Evolutionary conservation across 83 land plant species (phyloP).

Genomic region (Larix sibirica): DNA sequence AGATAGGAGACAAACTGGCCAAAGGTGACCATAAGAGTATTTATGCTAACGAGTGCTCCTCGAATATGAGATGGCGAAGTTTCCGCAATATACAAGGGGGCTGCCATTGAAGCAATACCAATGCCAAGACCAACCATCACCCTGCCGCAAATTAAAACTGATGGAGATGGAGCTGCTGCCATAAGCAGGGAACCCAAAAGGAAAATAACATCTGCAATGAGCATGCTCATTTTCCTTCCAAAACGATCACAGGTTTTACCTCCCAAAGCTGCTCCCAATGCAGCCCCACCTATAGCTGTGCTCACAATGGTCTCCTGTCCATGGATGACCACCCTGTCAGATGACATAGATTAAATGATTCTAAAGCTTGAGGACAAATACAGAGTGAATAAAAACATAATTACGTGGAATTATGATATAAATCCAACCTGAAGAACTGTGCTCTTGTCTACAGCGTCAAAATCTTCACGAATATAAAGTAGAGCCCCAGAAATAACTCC

Average conservation of each 20-base stretch:
- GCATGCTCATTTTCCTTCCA: slow-evolving; percentile 63
- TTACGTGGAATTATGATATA: background rate
- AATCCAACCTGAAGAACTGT: slow-evolving; percentile 44
- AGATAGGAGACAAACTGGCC: slow-evolving; percentile 84
- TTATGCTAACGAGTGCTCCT: slow-evolving; percentile 81
- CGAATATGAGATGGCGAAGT: slow-evolving; percentile 77
- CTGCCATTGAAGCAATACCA: slow-evolving; percentile 90
- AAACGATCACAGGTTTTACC: slow-evolving; percentile 73
- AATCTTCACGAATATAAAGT: slow-evolving; percentile 67
- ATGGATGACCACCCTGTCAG: slow-evolving; percentile 22
- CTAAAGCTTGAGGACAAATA: background rate
- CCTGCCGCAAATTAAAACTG: slow-evolving; percentile 62
- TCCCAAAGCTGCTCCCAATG: slow-evolving; percentile 82
- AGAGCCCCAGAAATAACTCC: slow-evolving; percentile 79
- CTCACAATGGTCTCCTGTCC: slow-evolving; percentile 86
- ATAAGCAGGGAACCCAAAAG: slow-evolving; percentile 72
- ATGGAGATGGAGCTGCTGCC: slow-evolving; percentile 78
- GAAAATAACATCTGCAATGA: slow-evolving; percentile 66
- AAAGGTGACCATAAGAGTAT: slow-evolving; percentile 75
- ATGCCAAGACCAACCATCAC: slow-evolving; percentile 80
- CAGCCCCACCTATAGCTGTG: slow-evolving; percentile 90
- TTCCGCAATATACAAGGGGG: slow-evolving; percentile 90
- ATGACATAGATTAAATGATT: slow-evolving; percentile 7
- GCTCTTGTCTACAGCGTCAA: slow-evolving; percentile 36
- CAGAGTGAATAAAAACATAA: background rate